Conservation (phyloP, 257 asterid genomes). For the Lantana camara region DNA sequence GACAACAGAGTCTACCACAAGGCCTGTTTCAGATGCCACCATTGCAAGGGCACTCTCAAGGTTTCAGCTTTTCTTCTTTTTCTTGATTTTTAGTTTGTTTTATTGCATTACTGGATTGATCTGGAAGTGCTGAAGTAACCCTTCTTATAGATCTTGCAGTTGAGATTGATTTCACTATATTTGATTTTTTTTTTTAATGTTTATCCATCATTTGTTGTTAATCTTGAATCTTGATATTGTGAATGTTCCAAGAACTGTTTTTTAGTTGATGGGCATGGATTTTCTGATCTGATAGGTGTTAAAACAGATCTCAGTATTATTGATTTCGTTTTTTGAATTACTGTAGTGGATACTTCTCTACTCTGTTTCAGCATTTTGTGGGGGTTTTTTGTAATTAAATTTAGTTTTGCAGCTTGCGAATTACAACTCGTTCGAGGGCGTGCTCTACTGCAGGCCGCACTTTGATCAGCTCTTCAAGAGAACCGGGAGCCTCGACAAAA, state of each 20-base stretch:
- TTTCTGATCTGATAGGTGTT: not conserved
- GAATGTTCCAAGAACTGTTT: not conserved
- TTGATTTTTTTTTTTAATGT: too few relatives aligned
- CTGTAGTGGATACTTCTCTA: not conserved
- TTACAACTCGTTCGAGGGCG: constrained; percentile 98
- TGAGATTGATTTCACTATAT: not conserved
- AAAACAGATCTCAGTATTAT: constrained; percentile 20
- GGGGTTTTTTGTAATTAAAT: constrained; percentile 1
- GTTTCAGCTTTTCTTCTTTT: constrained; percentile 26
- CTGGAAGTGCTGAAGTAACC: constrained; percentile 1
- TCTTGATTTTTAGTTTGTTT: not conserved
- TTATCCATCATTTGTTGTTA: too few relatives aligned
- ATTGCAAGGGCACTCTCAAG: constrained; percentile 96
- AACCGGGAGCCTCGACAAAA: constrained; percentile 95
- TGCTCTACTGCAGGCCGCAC: constrained; percentile 97
- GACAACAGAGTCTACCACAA: constrained; percentile 88
- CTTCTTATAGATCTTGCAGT: constrained; percentile 20
- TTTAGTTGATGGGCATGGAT: not conserved
- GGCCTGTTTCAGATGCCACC: constrained; percentile 98
- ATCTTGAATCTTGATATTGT: not conserved
- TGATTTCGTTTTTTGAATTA: not conserved
- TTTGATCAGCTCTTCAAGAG: constrained; percentile 96
- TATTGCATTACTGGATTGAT: constrained; percentile 16
- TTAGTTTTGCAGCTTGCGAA: constrained; percentile 80
- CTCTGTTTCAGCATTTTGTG: not conserved